These are phyloP conservation scores for Parietichytrium sp. DNA, from an alignment of 108 stramenopile genomes.

Conservation along the genomic window DNA sequence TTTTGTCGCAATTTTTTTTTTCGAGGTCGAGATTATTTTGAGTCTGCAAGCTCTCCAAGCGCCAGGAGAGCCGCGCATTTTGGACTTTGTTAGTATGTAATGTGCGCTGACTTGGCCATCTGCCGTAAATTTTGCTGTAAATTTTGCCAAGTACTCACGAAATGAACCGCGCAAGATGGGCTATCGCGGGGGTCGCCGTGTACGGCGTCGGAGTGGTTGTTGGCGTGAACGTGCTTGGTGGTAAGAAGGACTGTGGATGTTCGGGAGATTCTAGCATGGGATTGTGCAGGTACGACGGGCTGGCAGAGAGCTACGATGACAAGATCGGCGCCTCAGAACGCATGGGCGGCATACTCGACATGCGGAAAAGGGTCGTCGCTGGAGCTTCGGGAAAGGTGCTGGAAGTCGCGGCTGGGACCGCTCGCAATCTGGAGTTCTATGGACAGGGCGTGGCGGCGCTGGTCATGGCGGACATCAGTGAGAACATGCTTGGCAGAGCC, in stretches of 20 bases:
- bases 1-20: no score
- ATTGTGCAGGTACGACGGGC: not conserved
- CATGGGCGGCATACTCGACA: not conserved
- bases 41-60: no score
- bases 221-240: not conserved
- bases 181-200: not conserved
- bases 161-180: no score
- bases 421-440: constrained; percentile 73
- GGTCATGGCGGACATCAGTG: constrained; percentile 72
- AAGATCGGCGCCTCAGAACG: constrained; percentile 4
- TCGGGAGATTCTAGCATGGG: not conserved
- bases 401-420: constrained; percentile 85
- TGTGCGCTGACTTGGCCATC: no score
- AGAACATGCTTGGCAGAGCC: constrained; percentile 71
- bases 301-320: not conserved
- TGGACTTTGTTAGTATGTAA: no score
- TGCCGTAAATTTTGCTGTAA: no score
- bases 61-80: no score
- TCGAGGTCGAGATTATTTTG: no score
- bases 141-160: no score
- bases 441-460: constrained; percentile 60
- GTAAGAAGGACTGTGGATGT: not conserved
- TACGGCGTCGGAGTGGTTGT: not conserved
- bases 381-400: constrained; percentile 63
- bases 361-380: constrained; percentile 1